These are phyloP conservation scores for Amphirosellinia nigrospora DNA, from an alignment of 495 filamentous ascomycete genomes.

Conservation along the genomic window DNA sequence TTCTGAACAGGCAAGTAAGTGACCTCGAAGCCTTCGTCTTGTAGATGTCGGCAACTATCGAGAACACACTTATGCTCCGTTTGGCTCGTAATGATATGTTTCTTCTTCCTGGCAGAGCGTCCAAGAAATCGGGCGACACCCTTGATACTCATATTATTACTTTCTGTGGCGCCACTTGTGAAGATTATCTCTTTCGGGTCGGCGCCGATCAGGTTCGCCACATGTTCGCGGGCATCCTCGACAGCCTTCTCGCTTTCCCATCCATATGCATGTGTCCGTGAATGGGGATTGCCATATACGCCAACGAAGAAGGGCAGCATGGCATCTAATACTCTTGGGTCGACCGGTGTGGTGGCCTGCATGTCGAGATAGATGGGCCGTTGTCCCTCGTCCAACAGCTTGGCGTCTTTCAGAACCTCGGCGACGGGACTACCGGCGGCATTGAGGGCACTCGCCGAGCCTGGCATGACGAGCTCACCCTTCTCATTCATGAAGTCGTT, in stretches of 20 bases:
- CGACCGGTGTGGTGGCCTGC: conserved; percentile 97
- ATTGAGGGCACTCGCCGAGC: conserved; percentile 54
- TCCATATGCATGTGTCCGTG: conserved; percentile 95
- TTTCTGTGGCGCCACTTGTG: conserved; percentile 96
- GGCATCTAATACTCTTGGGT: conserved; percentile 91
- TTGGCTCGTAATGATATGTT: conserved; percentile 95
- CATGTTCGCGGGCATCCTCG: conserved; percentile 80
- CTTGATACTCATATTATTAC: conserved; percentile 99
- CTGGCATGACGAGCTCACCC: conserved; percentile 66
- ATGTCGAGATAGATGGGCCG: conserved; percentile 97
- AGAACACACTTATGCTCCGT: conserved; percentile 99
- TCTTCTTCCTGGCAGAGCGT: conserved; percentile 94
- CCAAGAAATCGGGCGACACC: conserved; percentile 96
- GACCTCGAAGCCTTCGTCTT: conserved; percentile 94
- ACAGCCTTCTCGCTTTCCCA: conserved; percentile 97
- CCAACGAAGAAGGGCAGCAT: conserved; percentile 96
- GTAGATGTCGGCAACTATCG: conserved; percentile 93
- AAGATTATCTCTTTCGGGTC: conserved; percentile 98
- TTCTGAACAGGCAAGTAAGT: conserved; percentile 90
- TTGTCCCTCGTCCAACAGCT: conserved; percentile 90
- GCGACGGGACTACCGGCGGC: conserved; percentile 79
- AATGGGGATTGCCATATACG: conserved; percentile 96
- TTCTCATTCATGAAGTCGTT: conserved; percentile 77
- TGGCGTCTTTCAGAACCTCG: conserved; percentile 87
- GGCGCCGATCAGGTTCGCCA: conserved; percentile 88